Evolutionary conservation across 495 filamentous ascomycete species (phyloP).

Genomic region (Daldinia childiae): DNA sequence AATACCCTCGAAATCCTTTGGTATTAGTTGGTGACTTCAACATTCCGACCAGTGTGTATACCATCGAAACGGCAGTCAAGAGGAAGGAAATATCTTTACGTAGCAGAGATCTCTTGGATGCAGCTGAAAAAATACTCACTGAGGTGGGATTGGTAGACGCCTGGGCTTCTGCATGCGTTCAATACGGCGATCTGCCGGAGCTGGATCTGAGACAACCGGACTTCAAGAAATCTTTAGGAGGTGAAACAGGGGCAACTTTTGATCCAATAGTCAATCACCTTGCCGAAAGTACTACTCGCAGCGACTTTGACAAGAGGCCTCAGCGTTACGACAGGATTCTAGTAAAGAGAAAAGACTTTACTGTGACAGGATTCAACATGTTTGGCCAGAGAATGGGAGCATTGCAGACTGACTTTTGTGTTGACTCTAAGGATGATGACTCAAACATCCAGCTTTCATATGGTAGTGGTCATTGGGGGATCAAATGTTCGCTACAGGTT

Average conservation of each 20-base stretch:
- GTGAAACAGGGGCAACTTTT: slow-evolving; percentile 67
- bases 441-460: slow-evolving; percentile 35
- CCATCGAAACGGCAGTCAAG: slow-evolving; percentile 58
- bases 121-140: slow-evolving; percentile 49
- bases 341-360: slow-evolving; percentile 52
- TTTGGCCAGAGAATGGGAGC: slow-evolving; percentile 53
- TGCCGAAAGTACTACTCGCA: slow-evolving; percentile 55
- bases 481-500: slow-evolving; percentile 53
- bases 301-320: slow-evolving; percentile 56
- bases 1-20: slow-evolving; percentile 53
- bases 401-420: background rate
- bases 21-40: slow-evolving; percentile 69
- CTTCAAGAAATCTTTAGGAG: slow-evolving; percentile 47
- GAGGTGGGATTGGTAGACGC: slow-evolving; percentile 54
- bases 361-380: slow-evolving; percentile 52
- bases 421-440: background rate
- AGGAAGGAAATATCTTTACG: slow-evolving; percentile 54
- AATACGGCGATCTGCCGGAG: slow-evolving; percentile 43
- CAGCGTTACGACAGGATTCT: slow-evolving; percentile 69
- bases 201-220: slow-evolving; percentile 27
- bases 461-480: slow-evolving; percentile 67
- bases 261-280: slow-evolving; percentile 61
- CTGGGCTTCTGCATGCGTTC: slow-evolving; percentile 52
- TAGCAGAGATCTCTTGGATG: slow-evolving; percentile 44
- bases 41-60: slow-evolving; percentile 59